A percentile compares a stretch with the other conserved stretches of the same genome.
Evolutionary conservation across 805 yeast genomes (phyloP).

Genomic region (Candida ipomoeae): DNA sequence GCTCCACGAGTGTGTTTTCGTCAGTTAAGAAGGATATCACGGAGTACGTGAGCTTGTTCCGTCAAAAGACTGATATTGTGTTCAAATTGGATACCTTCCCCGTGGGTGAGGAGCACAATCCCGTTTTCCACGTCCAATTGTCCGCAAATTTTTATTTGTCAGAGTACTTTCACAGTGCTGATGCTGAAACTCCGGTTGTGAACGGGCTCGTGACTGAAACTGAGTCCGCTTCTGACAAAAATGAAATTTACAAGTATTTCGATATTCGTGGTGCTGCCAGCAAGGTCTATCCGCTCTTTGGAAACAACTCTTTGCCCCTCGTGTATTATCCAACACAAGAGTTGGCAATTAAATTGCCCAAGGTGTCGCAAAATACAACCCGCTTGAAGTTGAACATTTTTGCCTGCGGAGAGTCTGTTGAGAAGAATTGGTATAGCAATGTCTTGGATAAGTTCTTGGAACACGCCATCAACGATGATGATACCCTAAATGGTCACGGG

Average conservation of each 20-base stretch:
- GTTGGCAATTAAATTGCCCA: constrained; percentile 40
- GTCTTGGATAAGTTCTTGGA: constrained; percentile 45
- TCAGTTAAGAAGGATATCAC: constrained; percentile 61
- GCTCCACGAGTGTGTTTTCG: constrained; percentile 42
- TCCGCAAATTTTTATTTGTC: constrained; percentile 45
- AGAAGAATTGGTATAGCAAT: constrained; percentile 81
- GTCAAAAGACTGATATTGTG: constrained; percentile 36
- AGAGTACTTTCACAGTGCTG: constrained; percentile 13
- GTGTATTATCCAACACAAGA: constrained; percentile 42
- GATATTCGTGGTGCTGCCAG: constrained; percentile 35
- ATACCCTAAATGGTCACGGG: constrained; percentile 54
- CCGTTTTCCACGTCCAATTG: constrained; percentile 48
- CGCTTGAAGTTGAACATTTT: constrained; percentile 55
- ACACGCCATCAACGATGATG: constrained; percentile 28
- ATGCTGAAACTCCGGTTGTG: constrained; percentile 8
- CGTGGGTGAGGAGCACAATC: no score
- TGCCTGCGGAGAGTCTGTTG: constrained; percentile 72
- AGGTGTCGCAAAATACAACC: constrained; percentile 52
- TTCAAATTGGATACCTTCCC: constrained; percentile 60
- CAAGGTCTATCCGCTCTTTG: constrained; percentile 33
- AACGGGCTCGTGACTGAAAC: background rate
- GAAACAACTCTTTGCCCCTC: constrained; percentile 37
- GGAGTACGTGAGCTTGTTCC: constrained; percentile 48
- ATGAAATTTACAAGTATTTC: constrained; percentile 21
- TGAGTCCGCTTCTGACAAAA: background rate